A percentile compares a stretch with the other conserved stretches of the same genome.
Evolutionary conservation across 116 monocot species (phyloP).

Genomic region (Papilionanthe hybrid): DNA sequence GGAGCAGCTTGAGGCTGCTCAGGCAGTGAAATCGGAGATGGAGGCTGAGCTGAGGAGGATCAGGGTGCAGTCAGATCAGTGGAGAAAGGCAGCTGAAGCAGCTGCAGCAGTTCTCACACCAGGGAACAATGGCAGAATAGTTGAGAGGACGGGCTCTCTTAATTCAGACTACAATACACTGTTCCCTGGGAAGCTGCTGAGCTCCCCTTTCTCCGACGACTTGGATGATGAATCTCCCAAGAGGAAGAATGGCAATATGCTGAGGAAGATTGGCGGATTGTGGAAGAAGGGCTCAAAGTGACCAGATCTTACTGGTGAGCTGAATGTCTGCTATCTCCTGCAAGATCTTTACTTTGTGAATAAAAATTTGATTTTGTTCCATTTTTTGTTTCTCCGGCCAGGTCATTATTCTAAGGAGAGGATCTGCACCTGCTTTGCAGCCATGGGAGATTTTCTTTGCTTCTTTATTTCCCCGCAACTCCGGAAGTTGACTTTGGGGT

Average conservation of each 20-base stretch:
- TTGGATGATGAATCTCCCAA: conserved; percentile 54
- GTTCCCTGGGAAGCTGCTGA: conserved; percentile 56
- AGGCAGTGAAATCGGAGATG: conserved; percentile 64
- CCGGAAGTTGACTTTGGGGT: background rate
- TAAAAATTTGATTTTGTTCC: background rate
- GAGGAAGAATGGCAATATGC: conserved; percentile 52
- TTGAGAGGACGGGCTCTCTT: conserved; percentile 57
- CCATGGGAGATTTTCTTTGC: background rate
- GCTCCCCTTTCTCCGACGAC: conserved; percentile 79
- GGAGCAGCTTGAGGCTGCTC: conserved; percentile 70
- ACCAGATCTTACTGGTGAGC: background rate
- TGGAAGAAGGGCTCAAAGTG: conserved; percentile 52
- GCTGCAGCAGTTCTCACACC: conserved; percentile 67
- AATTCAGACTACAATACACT: conserved; percentile 42
- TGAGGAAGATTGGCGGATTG: conserved; percentile 65
- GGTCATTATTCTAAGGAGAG: background rate
- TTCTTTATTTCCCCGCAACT: background rate
- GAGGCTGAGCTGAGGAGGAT: conserved; percentile 66
- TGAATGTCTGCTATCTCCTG: background rate
- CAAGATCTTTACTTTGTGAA: background rate
- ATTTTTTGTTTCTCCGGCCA: background rate
- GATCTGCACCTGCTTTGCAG: background rate
- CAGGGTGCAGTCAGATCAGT: conserved; percentile 83
- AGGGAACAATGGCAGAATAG: conserved; percentile 32
- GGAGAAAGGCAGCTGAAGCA: conserved; percentile 96